Base-by-base conservation (phyloP, 352 stramenopile genomes). In the Globisporangium iwayamae region DNA sequence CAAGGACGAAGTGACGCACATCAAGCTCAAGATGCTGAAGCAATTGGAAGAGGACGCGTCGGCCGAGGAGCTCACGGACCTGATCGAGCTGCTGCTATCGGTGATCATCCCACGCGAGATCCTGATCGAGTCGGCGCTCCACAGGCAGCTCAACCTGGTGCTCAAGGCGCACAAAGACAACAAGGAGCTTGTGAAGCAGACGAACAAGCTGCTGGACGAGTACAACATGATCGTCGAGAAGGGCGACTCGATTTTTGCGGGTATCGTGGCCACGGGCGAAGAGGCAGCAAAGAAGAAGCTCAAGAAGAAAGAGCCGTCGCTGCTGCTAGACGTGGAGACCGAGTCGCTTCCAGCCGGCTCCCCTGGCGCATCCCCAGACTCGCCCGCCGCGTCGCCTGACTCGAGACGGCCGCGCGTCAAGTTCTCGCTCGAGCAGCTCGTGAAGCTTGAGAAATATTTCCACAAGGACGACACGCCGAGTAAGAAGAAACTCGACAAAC, bases 1-100 rank as follows among this genome's bases (percentile, higher is more conserved):
- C 16, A 92, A 91, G 65, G 85, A 95, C 18, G 84, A 95, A 69
- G 76, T 93, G 10, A 87, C 75, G 11, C 80, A 93, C 60, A 81
- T 95, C 45, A 93, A 95, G 69, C 75, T 93, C 62, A 91, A 87
- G 62, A 90, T 95, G 78, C 69, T 93, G 10, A 92, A 93, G 66
- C 68, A 93, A 36, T 62, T 95, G 11, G 86, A 95, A 67, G 84
- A 95, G 67, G 86, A 91, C 63, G 84, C 84, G 4, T 72, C 84
- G 22, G 77, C 84, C 28, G 86, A 95, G 51, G 80, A 89, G 48
- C 66, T 91, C 22, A 95, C 85, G 9, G 86, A 95, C 34, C 72
- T 95, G 16, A 84, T 95, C 22, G 86, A 95, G 69, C 62, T 95
- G 48, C 56, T 95, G 48, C 65, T 93, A 7, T 91, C 86, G 2